Evolutionary conservation across 2,329 filamentous ascomycete genomes (phyloP), one percentile per base, ranked within the genome.

Genomic region (Xylariaceae sp.): DNA sequence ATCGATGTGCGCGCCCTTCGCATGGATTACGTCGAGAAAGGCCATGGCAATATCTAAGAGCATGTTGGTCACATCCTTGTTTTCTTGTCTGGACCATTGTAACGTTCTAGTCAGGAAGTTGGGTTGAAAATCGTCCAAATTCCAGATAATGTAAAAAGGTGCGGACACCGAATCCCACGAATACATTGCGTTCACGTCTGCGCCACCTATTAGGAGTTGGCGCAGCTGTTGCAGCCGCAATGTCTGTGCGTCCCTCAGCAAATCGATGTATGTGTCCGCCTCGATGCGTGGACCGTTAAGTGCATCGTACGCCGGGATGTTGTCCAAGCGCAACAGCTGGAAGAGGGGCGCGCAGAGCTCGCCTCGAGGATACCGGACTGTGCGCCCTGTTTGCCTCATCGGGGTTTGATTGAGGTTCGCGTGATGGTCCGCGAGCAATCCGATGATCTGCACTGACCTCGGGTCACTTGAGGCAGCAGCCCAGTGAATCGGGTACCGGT

Each of bases 291-390:
- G n/a, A n/a, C n/a, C n/a, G n/a, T n/a, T n/a, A n/a, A n/a, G n/a
- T n/a, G n/a, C n/a, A n/a, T n/a, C n/a, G n/a, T n/a, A n/a, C n/a
- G n/a, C n/a, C n/a, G n/a, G 37, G 37, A 40, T 13, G 5, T 46
- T 47, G 2, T 57, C 29, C 16, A 59, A 47, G 34, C 9, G 39
- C 16, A 59, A 29, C 30, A 54, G 22, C 8, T 16, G 37, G 29
- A 57, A 57, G n/a, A 59, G 55, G 26, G 55, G 54, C 18, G 47
- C 51, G 13, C 36, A 49, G 40, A 34, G 9, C n/a, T n/a, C n/a
- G n/a, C n/a, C n/a, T n/a, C n/a, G n/a, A n/a, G n/a, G n/a, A n/a
- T n/a, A n/a, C n/a, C n/a, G n/a, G n/a, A n/a, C n/a, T n/a, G n/a
- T n/a, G n/a, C n/a, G n/a, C n/a, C n/a, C n/a, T n/a, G n/a, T n/a